Percentiles rank a stretch among this genome's conserved stretches.
These are phyloP conservation scores for Mycena polygramma DNA, from an alignment of 768 basidiomycete species.

Conservation along the genomic window DNA sequence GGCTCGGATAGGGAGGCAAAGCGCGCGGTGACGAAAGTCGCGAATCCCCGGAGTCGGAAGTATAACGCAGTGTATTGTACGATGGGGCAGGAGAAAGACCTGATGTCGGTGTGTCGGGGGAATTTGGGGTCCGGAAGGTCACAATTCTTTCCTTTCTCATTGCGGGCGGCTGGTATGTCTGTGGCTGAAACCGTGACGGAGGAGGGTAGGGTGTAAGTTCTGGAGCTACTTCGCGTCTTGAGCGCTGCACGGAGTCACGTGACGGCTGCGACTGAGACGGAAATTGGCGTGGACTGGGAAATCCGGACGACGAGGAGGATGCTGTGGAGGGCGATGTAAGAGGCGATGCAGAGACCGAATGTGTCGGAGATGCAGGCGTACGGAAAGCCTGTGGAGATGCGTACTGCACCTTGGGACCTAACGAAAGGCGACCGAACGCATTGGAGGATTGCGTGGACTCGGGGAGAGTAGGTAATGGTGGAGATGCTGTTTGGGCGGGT, in stretches of 20 bases:
- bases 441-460: not conserved
- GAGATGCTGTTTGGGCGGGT: constrained; percentile 12
- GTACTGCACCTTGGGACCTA: not conserved
- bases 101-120: not conserved
- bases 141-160: constrained; percentile 14
- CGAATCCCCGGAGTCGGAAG: constrained; percentile 17
- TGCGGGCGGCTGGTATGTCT: constrained; percentile 18
- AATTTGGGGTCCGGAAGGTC: constrained; percentile 6
- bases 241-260: constrained; percentile 10
- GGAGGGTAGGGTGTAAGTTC: constrained; percentile 18
- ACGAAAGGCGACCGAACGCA: not conserved
- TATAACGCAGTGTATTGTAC: constrained; percentile 13
- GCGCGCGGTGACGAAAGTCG: constrained; percentile 21
- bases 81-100: constrained; percentile 22
- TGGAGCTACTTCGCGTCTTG: not conserved
- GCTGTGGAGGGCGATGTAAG: constrained; percentile 6
- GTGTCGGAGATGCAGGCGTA: not conserved
- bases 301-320: constrained; percentile 13
- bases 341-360: not conserved
- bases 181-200: not conserved
- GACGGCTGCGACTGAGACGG: constrained; percentile 12
- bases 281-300: constrained; percentile 11
- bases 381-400: constrained; percentile 2
- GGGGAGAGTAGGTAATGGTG: constrained; percentile 2
- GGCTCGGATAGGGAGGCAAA: constrained; percentile 32